Percentiles rank a stretch among this genome's conserved stretches.
These are phyloP conservation scores for Verticillium zaregamsianum DNA, from an alignment of 2,329 filamentous ascomycete species.

Conservation along the genomic window DNA sequence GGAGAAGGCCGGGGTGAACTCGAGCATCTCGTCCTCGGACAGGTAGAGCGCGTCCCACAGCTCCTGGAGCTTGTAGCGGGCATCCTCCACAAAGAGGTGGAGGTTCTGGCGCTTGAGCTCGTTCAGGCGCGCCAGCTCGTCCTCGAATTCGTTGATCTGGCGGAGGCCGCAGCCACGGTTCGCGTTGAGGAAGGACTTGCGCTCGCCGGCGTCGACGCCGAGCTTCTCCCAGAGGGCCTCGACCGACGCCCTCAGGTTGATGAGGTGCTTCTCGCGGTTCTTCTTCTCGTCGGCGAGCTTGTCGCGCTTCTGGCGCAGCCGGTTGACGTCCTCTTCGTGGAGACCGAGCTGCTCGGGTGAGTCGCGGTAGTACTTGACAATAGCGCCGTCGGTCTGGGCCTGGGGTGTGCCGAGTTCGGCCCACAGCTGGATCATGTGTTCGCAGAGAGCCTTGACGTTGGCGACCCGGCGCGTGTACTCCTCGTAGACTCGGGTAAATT, in stretches of 20 bases:
- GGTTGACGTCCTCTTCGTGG: slow-evolving; percentile 77
- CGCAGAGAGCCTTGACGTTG: slow-evolving; percentile 68
- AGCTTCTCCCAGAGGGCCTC: slow-evolving; percentile 87
- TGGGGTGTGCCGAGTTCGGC: slow-evolving; percentile 92
- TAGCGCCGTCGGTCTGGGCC: slow-evolving; percentile 80
- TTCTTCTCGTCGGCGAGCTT: slow-evolving; percentile 87
- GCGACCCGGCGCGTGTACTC: slow-evolving; percentile 85
- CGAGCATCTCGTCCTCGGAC: slow-evolving; percentile 97
- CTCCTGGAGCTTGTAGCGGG: slow-evolving; percentile 83
- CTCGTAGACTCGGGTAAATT: slow-evolving; percentile 93
- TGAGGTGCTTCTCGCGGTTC: slow-evolving; percentile 70
- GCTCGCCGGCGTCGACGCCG: slow-evolving; percentile 75
- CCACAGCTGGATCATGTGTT: slow-evolving; percentile 92
- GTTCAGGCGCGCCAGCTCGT: slow-evolving; percentile 79
- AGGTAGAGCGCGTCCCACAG: slow-evolving; percentile 94
- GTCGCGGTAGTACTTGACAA: slow-evolving; percentile 86
- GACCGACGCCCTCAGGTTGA: slow-evolving; percentile 72
- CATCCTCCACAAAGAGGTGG: slow-evolving; percentile 93
- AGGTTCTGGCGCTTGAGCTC: slow-evolving; percentile 94
- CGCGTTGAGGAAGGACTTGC: slow-evolving; percentile 76
- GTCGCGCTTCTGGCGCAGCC: slow-evolving; percentile 71
- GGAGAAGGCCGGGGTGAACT: slow-evolving; percentile 94
- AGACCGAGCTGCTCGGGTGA: slow-evolving; percentile 91
- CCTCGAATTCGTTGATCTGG: slow-evolving; percentile 93
- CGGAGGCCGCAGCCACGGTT: slow-evolving; percentile 90